Evolutionary conservation across 2,329 filamentous ascomycete genomes (phyloP).

Genomic region (Zymoseptoria crescenta): DNA sequence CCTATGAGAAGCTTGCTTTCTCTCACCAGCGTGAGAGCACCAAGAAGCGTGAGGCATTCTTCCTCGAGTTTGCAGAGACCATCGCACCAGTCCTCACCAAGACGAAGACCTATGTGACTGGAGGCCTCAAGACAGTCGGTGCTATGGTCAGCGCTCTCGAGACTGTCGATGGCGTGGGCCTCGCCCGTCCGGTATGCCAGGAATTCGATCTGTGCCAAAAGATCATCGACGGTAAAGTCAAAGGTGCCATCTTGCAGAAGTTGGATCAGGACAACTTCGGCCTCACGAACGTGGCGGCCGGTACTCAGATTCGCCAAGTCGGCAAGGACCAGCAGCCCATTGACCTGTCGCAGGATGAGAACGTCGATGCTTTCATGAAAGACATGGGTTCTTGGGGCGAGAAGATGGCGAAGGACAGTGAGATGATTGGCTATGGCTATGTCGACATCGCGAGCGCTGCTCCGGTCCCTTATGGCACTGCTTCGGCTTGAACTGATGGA

Average conservation of each 20-base stretch:
- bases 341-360: conserved; percentile 43
- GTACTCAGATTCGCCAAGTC: conserved; percentile 46
- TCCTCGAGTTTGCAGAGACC: conserved; percentile 51
- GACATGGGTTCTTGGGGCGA: conserved; percentile 40
- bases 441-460: conserved; percentile 36
- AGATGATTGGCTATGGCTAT: conserved; percentile 16
- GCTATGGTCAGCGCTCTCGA: conserved; percentile 52
- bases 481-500: conserved; percentile 4
- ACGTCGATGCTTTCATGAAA: conserved; percentile 42
- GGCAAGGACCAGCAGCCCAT: conserved; percentile 48
- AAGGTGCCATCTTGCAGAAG: conserved; percentile 40
- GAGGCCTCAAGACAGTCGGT: conserved; percentile 47
- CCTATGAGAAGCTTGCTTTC: conserved; percentile 49
- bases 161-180: conserved; percentile 52
- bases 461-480: conserved; percentile 32
- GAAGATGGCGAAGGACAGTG: conserved; percentile 18
- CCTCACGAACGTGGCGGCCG: conserved; percentile 39
- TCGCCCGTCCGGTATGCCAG: conserved; percentile 47
- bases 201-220: conserved; percentile 42
- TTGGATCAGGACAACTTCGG: conserved; percentile 47
- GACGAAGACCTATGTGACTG: conserved; percentile 53
- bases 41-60: conserved; percentile 45
- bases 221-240: conserved; percentile 40
- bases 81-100: conserved; percentile 43
- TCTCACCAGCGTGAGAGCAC: conserved; percentile 47